Base-by-base conservation (phyloP, 2,329 filamentous ascomycete genomes). In the Pyrenophora tritici-repentis region DNA sequence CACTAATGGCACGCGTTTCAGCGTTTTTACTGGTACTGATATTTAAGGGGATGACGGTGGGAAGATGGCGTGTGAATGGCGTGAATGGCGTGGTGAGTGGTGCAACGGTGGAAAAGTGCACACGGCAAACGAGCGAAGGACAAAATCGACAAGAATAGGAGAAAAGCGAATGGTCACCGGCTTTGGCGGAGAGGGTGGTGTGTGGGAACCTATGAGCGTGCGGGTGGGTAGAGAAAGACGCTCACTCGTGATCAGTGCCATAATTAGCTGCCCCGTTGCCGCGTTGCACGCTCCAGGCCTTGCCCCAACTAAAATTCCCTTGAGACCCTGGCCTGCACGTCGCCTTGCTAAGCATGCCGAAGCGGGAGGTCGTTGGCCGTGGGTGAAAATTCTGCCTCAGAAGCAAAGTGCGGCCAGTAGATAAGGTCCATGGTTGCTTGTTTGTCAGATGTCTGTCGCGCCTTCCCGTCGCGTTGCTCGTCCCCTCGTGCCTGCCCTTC, bases 1-100 rank as follows among this genome's bases (percentile, higher is more conserved):
- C 43, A n/a, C 34, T 55, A n/a, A 31, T 55, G 41, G 61, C 55
- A 61, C 58, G 63, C 61, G 59, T 63, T 62, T 60, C 50, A 58
- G 38, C 36, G 42, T 38, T 38, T 38, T 34, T 10, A 12, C 33
- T 7, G 17, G 43, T 46, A 33, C 35, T 48, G 17, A n/a, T 47
- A 59, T 58, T 62, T 59, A 60, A 56, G 58, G 58, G 47, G 61
- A 31, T 36, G 45, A 6, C 6, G 39, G 37, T 36, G 49, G 42
- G n/a, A n/a, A 47, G 26, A 29, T 40, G 34, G 50, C 45, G 50
- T 48, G 17, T 36, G 17, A 38, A 35, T 46, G 47, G 31, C 13
- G 36, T 38, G 53, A 38, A 35, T 46, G 47, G 31, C 13, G 36
- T 38, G 53, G 40, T 43, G 26, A 29, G 26, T 29, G 26, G 26